These are phyloP conservation scores for Metarhizium guizhouense DNA, from an alignment of 2,329 filamentous ascomycete species.

Conservation along the genomic window DNA sequence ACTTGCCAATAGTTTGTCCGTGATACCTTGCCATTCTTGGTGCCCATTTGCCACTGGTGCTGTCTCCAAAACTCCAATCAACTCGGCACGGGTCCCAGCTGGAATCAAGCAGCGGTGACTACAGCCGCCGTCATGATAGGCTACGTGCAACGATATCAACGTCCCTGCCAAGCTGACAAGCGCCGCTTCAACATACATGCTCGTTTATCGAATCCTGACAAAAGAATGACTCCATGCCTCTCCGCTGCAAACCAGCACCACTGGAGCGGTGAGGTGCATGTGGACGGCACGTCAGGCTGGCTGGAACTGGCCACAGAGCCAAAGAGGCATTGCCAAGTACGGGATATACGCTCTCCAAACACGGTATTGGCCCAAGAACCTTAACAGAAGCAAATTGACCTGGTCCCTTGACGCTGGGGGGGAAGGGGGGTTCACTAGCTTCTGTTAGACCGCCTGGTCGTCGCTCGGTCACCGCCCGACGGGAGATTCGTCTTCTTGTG, in stretches of 20 bases:
- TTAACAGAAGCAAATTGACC: neutral
- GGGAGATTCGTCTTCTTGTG: neutral
- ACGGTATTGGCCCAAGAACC: neutral
- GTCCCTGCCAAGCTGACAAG: neutral
- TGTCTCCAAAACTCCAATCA: neutral
- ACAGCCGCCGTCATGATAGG: neutral
- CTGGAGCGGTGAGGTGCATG: neutral
- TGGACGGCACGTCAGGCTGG: neutral
- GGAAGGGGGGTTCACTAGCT: neutral
- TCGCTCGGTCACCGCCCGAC: neutral
- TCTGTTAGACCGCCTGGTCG: neutral
- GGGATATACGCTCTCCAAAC: neutral
- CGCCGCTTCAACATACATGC: neutral
- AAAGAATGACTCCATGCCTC: too few relatives aligned
- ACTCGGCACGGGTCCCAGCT: neutral
- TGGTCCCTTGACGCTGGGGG: neutral
- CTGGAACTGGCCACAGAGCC: neutral
- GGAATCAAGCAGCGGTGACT: neutral
- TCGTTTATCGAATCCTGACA: neutral
- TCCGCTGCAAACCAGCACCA: neutral
- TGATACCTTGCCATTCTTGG: neutral
- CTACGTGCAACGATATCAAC: neutral
- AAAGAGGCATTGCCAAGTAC: neutral
- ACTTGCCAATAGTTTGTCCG: neutral
- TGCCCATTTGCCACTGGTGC: neutral